Conservation (phyloP, 495 filamentous ascomycete genomes). For the Xylaria telfairii region DNA sequence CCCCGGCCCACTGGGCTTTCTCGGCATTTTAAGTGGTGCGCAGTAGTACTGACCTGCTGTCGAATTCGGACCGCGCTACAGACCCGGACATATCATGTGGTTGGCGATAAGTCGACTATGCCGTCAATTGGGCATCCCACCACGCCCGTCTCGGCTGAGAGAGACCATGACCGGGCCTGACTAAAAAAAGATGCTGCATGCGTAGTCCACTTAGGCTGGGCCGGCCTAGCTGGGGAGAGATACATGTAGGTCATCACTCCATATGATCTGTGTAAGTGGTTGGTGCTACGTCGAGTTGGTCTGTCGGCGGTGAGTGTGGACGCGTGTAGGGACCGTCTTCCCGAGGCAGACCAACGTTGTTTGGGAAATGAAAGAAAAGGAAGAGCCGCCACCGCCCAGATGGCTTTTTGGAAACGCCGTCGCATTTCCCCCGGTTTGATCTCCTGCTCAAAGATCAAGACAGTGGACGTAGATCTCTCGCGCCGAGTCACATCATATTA, state of each 20-base stretch:
- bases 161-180: constrained; percentile 11
- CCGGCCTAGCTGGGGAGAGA: constrained; percentile 13
- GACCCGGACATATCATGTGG: constrained; percentile 20
- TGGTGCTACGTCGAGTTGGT: constrained; percentile 26
- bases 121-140: constrained; percentile 7
- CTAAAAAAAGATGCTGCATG: constrained; percentile 26
- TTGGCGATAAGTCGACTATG: not conserved
- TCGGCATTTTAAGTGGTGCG: constrained; percentile 18
- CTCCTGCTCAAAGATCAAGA: constrained; percentile 1
- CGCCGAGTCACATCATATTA: not conserved
- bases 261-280: constrained; percentile 23
- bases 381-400: constrained; percentile 1
- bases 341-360: constrained; percentile 9
- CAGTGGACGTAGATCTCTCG: constrained; percentile 5
- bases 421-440: not conserved
- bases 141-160: constrained; percentile 14
- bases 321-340: constrained; percentile 27
- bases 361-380: constrained; percentile 6
- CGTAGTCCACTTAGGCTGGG: constrained; percentile 18
- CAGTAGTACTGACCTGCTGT: not conserved
- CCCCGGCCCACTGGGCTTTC: not conserved
- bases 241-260: constrained; percentile 13
- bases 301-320: constrained; percentile 14
- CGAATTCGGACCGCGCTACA: constrained; percentile 20
- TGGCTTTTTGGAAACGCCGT: not conserved